A percentile compares a stretch with the other conserved stretches of the same genome.
phyloP scores from a whole-genome alignment of 1,284 basidiomycete genomes.

The Ceratobasidium theobromae region DNA sequence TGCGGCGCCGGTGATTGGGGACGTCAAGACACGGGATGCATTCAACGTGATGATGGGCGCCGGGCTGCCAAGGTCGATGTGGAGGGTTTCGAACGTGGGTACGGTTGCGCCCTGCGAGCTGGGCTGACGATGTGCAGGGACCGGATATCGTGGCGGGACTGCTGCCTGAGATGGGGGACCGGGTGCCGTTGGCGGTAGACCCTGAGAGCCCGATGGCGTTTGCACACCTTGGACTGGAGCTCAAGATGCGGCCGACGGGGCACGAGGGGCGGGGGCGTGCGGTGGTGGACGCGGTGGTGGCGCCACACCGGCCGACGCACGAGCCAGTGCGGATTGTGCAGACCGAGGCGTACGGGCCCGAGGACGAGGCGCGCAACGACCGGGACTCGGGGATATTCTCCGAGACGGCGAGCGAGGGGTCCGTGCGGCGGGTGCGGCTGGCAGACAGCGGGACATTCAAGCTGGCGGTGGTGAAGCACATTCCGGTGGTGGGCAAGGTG shows the following conservation, averaged over 20 bases:
- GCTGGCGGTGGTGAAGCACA: slow-evolving; percentile 6
- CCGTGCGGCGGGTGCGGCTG: background rate
- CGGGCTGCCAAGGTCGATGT: slow-evolving; percentile 40
- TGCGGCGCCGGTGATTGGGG: slow-evolving; percentile 39
- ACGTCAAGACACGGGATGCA: slow-evolving; percentile 16
- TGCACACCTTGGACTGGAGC: slow-evolving; percentile 31
- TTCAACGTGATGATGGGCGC: slow-evolving; percentile 37
- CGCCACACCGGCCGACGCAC: slow-evolving; percentile 14
- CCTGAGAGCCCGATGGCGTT: slow-evolving; percentile 32
- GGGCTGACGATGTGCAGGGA: slow-evolving; percentile 27
- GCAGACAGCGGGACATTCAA: background rate
- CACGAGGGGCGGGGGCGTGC: background rate
- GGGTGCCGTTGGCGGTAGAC: slow-evolving; percentile 10
- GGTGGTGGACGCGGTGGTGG: background rate
- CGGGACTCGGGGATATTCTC: slow-evolving; percentile 10
- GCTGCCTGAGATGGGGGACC: slow-evolving; percentile 40
- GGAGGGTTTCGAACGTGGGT: slow-evolving; percentile 41
- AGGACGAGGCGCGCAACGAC: slow-evolving; percentile 1
- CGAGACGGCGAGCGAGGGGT: slow-evolving; percentile 2
- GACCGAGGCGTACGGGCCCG: background rate
- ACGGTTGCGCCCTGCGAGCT: no score
- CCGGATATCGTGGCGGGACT: slow-evolving; percentile 39
- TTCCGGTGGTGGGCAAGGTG: slow-evolving; percentile 9
- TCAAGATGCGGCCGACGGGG: slow-evolving; percentile 18
- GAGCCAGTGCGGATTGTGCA: slow-evolving; percentile 15